Conservation (phyloP, 768 basidiomycete species). For the Phylloporus scabripes region DNA sequence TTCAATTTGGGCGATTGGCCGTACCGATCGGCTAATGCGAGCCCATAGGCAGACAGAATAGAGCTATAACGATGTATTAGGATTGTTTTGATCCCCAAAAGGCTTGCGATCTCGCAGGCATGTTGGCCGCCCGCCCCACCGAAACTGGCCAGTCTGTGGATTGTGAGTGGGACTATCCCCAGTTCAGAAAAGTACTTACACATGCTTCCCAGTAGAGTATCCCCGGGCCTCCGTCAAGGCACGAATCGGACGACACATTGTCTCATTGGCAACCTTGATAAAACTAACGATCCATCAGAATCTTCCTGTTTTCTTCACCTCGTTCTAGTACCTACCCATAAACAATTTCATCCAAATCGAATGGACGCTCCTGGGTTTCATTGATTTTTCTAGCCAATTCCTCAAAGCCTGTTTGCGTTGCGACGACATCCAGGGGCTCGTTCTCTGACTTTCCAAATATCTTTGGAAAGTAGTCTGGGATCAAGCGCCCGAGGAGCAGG, state of each 20-base stretch:
- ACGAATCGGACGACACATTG: constrained; percentile 91
- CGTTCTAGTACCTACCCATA: constrained; percentile 56
- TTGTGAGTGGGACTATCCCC: neutral
- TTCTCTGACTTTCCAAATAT: constrained; percentile 90
- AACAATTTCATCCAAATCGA: constrained; percentile 78
- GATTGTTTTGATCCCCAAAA: constrained; percentile 83
- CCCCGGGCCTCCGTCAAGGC: constrained; percentile 88
- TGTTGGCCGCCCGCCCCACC: constrained; percentile 91
- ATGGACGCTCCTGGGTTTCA: constrained; percentile 47
- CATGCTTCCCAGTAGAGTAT: constrained; percentile 73
- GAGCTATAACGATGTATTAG: constrained; percentile 90
- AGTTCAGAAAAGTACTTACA: constrained; percentile 30
- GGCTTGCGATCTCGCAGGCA: constrained; percentile 84
- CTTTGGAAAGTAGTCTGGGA: constrained; percentile 90
- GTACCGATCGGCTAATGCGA: constrained; percentile 80
- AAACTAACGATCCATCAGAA: constrained; percentile 46
- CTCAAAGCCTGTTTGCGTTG: constrained; percentile 64
- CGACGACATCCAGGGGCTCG: constrained; percentile 74
- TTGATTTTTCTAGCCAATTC: constrained; percentile 68
- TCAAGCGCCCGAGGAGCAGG: constrained; percentile 78
- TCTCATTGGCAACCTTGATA: constrained; percentile 95
- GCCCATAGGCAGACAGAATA: constrained; percentile 88
- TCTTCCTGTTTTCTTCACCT: neutral
- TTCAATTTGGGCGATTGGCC: constrained; percentile 1
- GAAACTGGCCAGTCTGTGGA: constrained; percentile 68